Evolutionary conservation across 2,329 filamentous ascomycete genomes (phyloP), one percentile per base, ranked within the genome.

Genomic region (Cladosporium oxysporum): DNA sequence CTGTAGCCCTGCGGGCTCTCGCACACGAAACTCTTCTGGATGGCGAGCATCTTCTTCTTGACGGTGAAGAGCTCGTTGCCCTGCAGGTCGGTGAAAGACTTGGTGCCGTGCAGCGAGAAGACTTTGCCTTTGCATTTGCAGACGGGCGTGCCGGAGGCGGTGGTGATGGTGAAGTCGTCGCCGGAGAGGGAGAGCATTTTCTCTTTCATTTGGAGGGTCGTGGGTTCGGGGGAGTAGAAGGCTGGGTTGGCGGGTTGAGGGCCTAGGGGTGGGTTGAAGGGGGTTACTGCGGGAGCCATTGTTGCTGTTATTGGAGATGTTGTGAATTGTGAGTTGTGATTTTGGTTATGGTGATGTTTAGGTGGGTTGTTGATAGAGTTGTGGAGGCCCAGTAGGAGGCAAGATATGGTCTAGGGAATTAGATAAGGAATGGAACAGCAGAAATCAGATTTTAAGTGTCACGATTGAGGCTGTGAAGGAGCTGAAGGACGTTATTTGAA

Each of bases 131-230:
- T 78, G 52, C 89, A 83, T 68, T 83, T 82, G 68, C 89, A 76
- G 35, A 89, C 71, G 0, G 84, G 81, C 26, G 81, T 78, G 26
- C 86, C 86, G 66, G 82, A 83, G 53, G 81, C 77, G 5, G 84
- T 82, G 63, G 82, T 84, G 75, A 91, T 84, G 69, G 85, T 84
- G 77, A 90, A 91, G 75, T 83, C 86, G 77, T 90, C 87, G 66
- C 87, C 87, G 1, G 83, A 83, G 10, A 89, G 77, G 3, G 87
- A 89, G 66, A 88, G 74, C 21, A 89, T 80, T 70, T 87, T 87
- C 72, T 90, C 87, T 70, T 83, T 85, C 58, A 91, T 78, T 1
- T 86, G 73, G 7, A 91, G 77, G 2, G 83, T 86, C 66, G 71
- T 76, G 63, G 75, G 72, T 4, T 74, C 58, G 6, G 72, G 67